These are phyloP conservation scores for Pyrus hybrid DNA, from an alignment of 331 rosid species.

Conservation along the genomic window DNA sequence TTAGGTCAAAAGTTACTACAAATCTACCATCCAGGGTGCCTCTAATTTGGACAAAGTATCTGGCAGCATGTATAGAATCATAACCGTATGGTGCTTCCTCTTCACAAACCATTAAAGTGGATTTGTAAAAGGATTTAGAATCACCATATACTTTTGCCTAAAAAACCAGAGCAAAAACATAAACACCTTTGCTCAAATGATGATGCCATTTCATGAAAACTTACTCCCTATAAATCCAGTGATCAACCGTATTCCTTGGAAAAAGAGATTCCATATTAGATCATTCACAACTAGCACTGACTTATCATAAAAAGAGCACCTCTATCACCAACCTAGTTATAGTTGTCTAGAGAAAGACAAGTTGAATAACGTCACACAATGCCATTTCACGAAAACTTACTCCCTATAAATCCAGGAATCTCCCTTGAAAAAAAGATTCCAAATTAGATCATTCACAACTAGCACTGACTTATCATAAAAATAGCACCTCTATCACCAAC, in stretches of 20 bases:
- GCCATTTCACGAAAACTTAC: neutral
- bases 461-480: neutral
- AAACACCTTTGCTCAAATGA: neutral
- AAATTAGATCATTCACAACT: neutral
- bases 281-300: neutral
- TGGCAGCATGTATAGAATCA: neutral
- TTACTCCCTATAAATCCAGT: neutral
- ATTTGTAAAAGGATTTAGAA: neutral
- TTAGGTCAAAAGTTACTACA: neutral
- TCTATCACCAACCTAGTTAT: neutral
- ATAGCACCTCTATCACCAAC: neutral
- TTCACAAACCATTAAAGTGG: neutral
- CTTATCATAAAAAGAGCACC: neutral
- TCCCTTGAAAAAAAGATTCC: neutral
- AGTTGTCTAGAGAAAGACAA: neutral
- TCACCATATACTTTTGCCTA: neutral
- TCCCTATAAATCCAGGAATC: neutral
- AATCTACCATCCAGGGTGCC: neutral
- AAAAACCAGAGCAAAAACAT: neutral
- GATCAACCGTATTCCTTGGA: neutral
- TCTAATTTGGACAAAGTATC: neutral
- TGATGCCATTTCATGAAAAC: neutral
- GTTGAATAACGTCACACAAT: neutral
- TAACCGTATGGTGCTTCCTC: neutral
- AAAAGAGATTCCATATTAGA: neutral